Evolutionary conservation across 345 rosid genomes (phyloP).

Genomic region (Acer negundo): DNA sequence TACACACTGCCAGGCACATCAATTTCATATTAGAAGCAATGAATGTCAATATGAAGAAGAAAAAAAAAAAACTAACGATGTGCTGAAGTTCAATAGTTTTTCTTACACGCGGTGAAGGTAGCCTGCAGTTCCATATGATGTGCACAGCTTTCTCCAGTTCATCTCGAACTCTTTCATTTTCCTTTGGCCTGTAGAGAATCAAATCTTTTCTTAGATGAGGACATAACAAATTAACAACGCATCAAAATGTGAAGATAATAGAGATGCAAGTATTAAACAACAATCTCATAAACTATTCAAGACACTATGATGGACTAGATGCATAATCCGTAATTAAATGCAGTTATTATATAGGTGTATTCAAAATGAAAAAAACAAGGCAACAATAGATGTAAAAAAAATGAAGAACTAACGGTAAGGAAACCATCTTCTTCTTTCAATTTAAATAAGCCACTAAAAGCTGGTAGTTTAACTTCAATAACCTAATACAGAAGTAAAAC

Average conservation of each 20-base stretch:
- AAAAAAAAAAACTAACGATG: background rate
- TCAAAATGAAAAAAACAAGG: too few relatives aligned
- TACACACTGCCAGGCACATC: constrained; percentile 55
- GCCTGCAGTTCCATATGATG: constrained; percentile 88
- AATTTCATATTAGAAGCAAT: constrained; percentile 17
- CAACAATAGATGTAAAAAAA: background rate
- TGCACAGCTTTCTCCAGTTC: constrained; percentile 83
- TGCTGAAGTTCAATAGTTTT: background rate
- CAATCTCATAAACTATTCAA: background rate
- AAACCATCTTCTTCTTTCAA: too few relatives aligned
- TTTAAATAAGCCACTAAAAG: too few relatives aligned
- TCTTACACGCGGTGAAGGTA: constrained; percentile 90
- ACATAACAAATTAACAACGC: background rate
- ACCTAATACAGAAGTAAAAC: constrained; percentile 7
- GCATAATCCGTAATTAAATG: background rate
- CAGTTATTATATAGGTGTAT: too few relatives aligned
- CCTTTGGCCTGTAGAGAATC: constrained; percentile 60
- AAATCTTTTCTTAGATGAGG: background rate
- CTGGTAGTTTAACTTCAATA: too few relatives aligned
- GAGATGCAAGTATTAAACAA: background rate
- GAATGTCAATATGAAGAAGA: too few relatives aligned
- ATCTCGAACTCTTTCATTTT: constrained; percentile 59
- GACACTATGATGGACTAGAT: background rate
- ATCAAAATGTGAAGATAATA: background rate
- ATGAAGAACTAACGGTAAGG: too few relatives aligned